Evolutionary conservation across 495 filamentous ascomycete species (phyloP).

Genomic region (Aspergillus campestris): DNA sequence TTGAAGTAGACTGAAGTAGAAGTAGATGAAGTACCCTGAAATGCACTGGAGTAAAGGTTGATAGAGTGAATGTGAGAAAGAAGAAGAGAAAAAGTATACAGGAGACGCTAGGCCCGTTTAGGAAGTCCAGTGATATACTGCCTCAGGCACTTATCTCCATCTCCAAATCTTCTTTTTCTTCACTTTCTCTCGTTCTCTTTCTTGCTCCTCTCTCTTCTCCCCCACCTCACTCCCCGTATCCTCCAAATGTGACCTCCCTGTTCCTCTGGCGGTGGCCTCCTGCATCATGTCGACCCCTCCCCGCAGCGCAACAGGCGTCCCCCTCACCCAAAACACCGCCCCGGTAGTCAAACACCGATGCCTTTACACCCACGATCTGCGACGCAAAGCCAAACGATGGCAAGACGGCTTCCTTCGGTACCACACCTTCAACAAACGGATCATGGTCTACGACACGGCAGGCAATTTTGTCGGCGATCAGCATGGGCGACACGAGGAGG

Average conservation of each 20-base stretch:
- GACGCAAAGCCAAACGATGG: constrained; percentile 84
- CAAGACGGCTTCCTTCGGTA: constrained; percentile 82
- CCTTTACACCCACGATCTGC: constrained; percentile 77
- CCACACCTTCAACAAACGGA: constrained; percentile 83
- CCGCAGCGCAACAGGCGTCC: constrained; percentile 17
- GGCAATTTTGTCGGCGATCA: constrained; percentile 78
- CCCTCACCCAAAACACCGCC: constrained; percentile 56
- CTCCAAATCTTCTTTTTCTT: not conserved
- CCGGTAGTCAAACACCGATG: constrained; percentile 72
- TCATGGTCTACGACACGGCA: constrained; percentile 81
- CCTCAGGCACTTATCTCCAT: too few relatives aligned
- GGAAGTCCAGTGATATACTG: too few relatives aligned
- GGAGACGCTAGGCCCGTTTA: too few relatives aligned
- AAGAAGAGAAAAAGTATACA: too few relatives aligned
- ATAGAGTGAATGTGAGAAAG: too few relatives aligned
- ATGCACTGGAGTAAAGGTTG: too few relatives aligned
- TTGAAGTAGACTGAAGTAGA: too few relatives aligned
- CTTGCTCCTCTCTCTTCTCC: constrained; percentile 13
- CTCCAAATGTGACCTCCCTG: not conserved
- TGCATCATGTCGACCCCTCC: constrained; percentile 29
- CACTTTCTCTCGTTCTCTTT: not conserved
- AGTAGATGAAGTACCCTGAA: too few relatives aligned
- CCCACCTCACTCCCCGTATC: not conserved
- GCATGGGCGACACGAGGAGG: constrained; percentile 63
- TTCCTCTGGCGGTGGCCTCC: constrained; percentile 2